Percentiles rank a stretch among this genome's conserved stretches.
Conservation (phyloP, 371 early-diverging fungal genomes). For the Mortierella sp. region DNA sequence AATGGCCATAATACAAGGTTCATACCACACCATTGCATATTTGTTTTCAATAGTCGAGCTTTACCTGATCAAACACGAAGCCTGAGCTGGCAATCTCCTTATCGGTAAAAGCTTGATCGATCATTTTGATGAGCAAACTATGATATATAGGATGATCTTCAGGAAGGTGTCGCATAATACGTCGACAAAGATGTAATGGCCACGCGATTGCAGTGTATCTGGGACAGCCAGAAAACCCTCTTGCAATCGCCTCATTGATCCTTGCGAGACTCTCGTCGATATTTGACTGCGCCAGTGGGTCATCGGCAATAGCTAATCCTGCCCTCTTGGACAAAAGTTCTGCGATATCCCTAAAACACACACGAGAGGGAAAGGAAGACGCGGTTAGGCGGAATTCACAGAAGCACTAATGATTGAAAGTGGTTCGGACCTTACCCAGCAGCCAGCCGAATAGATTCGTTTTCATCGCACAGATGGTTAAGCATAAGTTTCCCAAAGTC, state of each 20-base stretch:
- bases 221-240: conserved; percentile 1
- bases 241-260: conserved; percentile 22
- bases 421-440: conserved; percentile 29
- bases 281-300: conserved; percentile 18
- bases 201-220: not conserved
- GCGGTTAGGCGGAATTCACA: not conserved
- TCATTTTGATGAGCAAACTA: conserved; percentile 16
- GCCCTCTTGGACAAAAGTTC: conserved; percentile 18
- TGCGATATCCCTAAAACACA: conserved; percentile 16
- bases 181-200: conserved; percentile 26
- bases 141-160: conserved; percentile 37
- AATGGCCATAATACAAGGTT: not conserved
- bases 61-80: conserved; percentile 27
- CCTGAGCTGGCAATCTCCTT: not conserved
- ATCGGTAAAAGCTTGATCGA: conserved; percentile 33
- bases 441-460: conserved; percentile 5
- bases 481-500: conserved; percentile 35
- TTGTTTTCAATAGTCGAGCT: no score
- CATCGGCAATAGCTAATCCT: conserved; percentile 7
- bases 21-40: no score
- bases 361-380: not conserved
- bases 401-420: not conserved
- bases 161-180: conserved; percentile 36
- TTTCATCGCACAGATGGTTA: conserved; percentile 11
- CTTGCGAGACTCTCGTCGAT: conserved; percentile 20